A percentile compares a stretch with the other conserved stretches of the same genome.
Conservation (phyloP, 768 basidiomycete genomes). For the Brasilioporus rufonigricans region DNA sequence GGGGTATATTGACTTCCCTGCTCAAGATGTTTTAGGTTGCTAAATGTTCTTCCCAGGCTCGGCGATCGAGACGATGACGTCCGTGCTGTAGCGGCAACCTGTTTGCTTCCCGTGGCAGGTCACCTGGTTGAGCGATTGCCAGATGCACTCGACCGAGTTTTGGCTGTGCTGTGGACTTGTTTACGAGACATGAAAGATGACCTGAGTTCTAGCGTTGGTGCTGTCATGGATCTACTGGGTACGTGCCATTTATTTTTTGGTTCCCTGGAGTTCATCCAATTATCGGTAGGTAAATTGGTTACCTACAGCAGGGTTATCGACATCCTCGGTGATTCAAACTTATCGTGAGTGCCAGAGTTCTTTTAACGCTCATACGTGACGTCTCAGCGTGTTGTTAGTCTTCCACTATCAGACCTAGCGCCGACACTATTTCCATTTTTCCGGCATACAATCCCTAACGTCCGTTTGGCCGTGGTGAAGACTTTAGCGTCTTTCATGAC, state of each 20-base stretch:
- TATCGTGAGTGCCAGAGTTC: conserved; percentile 56
- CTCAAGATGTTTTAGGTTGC: not conserved
- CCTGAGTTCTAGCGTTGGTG: conserved; percentile 91
- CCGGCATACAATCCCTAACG: conserved; percentile 92
- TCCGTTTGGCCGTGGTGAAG: conserved; percentile 89
- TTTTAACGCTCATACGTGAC: conserved; percentile 4
- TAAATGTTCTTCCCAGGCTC: conserved; percentile 50
- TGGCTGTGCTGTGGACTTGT: conserved; percentile 89
- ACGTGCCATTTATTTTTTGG: conserved; percentile 15
- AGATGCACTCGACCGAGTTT: conserved; percentile 66
- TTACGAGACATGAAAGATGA: conserved; percentile 94
- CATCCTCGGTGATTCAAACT: conserved; percentile 63
- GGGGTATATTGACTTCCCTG: conserved; percentile 50
- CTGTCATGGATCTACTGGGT: conserved; percentile 98
- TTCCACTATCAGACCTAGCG: conserved; percentile 77
- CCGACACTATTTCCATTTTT: conserved; percentile 94
- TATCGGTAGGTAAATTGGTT: conserved; percentile 69
- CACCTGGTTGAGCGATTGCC: conserved; percentile 76
- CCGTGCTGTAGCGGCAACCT: conserved; percentile 90
- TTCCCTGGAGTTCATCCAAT: conserved; percentile 5
- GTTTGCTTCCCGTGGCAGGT: conserved; percentile 82
- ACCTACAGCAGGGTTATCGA: conserved; percentile 74
- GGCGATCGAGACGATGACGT: conserved; percentile 95
- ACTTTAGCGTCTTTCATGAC: conserved; percentile 85
- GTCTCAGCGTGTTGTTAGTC: conserved; percentile 38